phyloP scores from a whole-genome alignment of 352 stramenopile genomes.

The Pythium volutum region DNA sequence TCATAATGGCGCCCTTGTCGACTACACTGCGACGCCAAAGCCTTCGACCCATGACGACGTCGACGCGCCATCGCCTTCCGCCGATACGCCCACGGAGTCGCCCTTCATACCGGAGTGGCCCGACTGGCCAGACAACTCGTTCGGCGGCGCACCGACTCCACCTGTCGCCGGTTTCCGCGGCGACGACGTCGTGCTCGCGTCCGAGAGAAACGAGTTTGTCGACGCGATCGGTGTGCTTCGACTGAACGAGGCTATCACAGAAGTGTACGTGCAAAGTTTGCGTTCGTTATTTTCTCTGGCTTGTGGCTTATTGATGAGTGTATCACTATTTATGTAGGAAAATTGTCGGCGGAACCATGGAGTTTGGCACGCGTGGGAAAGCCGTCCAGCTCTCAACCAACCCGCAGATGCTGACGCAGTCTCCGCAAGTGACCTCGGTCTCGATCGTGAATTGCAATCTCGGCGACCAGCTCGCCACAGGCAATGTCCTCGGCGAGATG shows the following conservation, averaged over 20 bases:
- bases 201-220: constrained; percentile 1
- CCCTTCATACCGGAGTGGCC: no score
- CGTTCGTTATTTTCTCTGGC: no score
- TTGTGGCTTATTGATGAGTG: neutral
- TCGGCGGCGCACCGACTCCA: no score
- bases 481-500: neutral
- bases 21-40: no score
- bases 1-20: no score
- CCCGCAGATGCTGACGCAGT: neutral
- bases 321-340: neutral
- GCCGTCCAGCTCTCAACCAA: neutral
- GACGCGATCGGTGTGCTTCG: neutral
- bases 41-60: no score
- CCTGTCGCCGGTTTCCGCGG: no score
- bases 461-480: neutral
- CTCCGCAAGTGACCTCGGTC: neutral
- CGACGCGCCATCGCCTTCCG: neutral
- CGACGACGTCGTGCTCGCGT: neutral
- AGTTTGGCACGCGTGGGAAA: neutral
- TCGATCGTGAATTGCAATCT: constrained; percentile 1
- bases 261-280: neutral
- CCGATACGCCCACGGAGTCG: no score
- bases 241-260: neutral
- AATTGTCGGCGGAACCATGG: neutral
- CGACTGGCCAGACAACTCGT: no score